phyloP scores from a whole-genome alignment of 2,329 filamentous ascomycete species.

The Acephala macrosclerotiorum region DNA sequence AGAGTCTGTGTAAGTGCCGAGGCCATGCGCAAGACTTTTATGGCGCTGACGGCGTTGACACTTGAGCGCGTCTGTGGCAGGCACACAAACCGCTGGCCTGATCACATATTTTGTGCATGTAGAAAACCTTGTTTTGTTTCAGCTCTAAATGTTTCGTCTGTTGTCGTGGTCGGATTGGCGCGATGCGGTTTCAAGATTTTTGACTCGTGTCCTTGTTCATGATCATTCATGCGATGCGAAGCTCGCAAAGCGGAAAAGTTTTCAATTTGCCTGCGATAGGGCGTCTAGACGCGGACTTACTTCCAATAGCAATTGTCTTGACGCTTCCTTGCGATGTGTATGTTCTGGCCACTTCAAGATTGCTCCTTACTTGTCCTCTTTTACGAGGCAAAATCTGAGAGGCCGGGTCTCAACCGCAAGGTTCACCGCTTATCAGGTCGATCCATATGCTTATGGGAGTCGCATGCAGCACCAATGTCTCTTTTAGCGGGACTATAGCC shows the following conservation, averaged over 20 bases:
- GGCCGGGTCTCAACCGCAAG: not conserved
- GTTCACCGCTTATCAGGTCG: not conserved
- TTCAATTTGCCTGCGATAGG: not conserved
- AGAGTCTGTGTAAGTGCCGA: slow-evolving; percentile 2
- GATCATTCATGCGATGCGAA: not conserved
- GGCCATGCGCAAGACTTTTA: not conserved
- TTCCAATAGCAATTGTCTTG: not conserved
- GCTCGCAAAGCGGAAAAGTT: not conserved
- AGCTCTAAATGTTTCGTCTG: not conserved
- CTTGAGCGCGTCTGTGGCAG: not conserved
- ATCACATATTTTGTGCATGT: not conserved
- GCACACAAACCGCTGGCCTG: not conserved
- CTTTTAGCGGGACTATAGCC: not conserved
- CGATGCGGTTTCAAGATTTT: not conserved
- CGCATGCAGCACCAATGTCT: not conserved
- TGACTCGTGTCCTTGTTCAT: not conserved
- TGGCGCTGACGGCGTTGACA: not conserved
- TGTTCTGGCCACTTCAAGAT: not conserved
- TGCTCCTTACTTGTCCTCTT: too few relatives aligned
- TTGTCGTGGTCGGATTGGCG: not conserved
- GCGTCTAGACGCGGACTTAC: not conserved
- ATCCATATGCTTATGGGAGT: not conserved
- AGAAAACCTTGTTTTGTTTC: not conserved
- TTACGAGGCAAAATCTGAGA: not conserved
- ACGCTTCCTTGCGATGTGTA: not conserved